phyloP scores from a whole-genome alignment of 129 eudicot genomes.

The Flaveria robusta region DNA sequence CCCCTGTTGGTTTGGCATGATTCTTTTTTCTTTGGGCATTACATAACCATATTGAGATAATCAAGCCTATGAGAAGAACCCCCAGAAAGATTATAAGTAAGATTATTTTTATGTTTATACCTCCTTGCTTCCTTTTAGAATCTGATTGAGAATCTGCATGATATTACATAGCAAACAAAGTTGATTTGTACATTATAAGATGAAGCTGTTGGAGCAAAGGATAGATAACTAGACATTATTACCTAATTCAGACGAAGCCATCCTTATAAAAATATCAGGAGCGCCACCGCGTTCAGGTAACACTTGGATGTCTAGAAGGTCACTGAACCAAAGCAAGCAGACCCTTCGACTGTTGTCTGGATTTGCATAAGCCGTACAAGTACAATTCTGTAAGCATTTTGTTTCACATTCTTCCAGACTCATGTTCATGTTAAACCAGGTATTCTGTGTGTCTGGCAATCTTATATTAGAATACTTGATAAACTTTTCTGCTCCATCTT shows the following conservation, averaged over 20 bases:
- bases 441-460: too few species aligned
- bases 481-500: too few species aligned
- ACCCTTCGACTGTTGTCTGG: background rate
- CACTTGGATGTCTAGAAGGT: background rate
- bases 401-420: background rate
- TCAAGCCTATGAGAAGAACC: background rate
- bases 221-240: background rate
- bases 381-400: background rate
- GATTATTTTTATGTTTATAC: background rate
- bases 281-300: background rate
- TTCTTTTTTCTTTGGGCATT: background rate
- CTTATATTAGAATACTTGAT: too few species aligned
- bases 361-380: background rate
- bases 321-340: background rate
- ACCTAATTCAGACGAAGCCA: conserved; percentile 7
- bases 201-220: too few species aligned
- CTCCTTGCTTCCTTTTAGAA: background rate
- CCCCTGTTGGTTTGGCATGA: background rate
- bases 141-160: background rate
- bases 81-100: background rate
- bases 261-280: background rate
- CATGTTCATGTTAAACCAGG: background rate
- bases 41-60: background rate
- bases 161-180: background rate
- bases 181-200: too few species aligned